Base-by-base conservation (phyloP, 1,139 yeast species). In the Yamadazyma siamensis region DNA sequence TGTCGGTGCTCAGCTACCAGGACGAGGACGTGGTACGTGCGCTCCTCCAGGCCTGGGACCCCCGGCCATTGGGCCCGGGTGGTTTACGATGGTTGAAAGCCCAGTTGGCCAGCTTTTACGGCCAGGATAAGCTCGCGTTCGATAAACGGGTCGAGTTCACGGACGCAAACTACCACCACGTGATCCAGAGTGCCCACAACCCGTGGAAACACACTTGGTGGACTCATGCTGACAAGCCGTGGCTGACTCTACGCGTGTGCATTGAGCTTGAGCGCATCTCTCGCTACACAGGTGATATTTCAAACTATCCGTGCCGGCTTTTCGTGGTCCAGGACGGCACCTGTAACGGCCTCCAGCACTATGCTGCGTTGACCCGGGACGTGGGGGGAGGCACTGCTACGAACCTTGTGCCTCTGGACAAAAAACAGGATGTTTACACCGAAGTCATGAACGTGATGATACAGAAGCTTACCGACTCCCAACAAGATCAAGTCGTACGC, bases 341-440 rank as follows among this genome's bases (percentile, higher is more conserved):
- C 0, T 68, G 75, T 36, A 68, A 68, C 42, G 75, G 75, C 3
- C 51, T 68, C 15, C 75, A 68, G 41, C 75, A 68, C 41, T 68
- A 66, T 45, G 69, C 75, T 2, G 74, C 71, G 0, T 44, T 68
- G 14, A 29, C 42, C 2, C 62, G 53, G 2, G 73, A 68, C 35
- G 26, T 28, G 13, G 49, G 43, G 14, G 74, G 71, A 4, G 73
- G 63, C 0, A 36, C 33, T 9, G 61, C 73, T 0, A 74, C 67
- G 2, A 68, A 68, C 38, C 44, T 68, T 13, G 23, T 56, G 3
- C 34, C 40, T 1, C 23, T 32, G 2, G 37, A 35, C 4, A 22
- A 32, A 2, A 52, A 57, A 26, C 56, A 55, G 14, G 75, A 68
- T 38, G 60, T 68, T 4, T 68, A 68, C 33, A 31, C 50, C 6